These are phyloP conservation scores for Rhodotorula kratochvilovae DNA, from an alignment of 768 basidiomycete genomes.

Conservation along the genomic window DNA sequence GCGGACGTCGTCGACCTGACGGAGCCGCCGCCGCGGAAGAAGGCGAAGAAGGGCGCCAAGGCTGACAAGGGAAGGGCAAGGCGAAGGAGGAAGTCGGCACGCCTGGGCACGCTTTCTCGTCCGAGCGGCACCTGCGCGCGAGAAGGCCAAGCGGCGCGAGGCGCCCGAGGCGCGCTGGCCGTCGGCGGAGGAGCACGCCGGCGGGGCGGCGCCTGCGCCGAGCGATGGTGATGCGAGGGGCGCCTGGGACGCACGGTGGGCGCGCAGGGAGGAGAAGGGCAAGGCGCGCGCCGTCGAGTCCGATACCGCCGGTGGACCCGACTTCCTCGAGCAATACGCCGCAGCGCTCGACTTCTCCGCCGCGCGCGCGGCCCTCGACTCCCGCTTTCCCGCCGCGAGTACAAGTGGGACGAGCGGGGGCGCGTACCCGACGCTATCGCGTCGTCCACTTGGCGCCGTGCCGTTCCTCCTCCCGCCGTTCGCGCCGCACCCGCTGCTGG, in stretches of 20 bases:
- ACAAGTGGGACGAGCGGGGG: too few species aligned
- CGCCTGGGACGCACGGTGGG: not conserved
- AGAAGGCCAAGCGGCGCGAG: constrained; percentile 1
- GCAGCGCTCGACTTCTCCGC: not conserved
- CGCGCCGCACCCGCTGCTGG: constrained; percentile 21
- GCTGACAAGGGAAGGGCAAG: not conserved
- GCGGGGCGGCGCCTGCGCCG: not conserved
- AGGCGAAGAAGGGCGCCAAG: not conserved
- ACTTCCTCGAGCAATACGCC: not conserved
- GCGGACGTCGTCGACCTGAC: not conserved
- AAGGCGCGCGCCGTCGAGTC: not conserved
- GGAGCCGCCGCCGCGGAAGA: not conserved
- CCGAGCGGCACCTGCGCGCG: not conserved
- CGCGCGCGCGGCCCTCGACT: not conserved
- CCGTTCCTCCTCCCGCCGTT: constrained; percentile 1
- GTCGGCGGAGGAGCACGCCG: constrained; percentile 27
- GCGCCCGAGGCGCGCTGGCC: constrained; percentile 24
- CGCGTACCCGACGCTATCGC: not conserved
- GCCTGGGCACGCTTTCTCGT: not conserved
- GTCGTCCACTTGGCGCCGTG: not conserved
- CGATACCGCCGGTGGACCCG: not conserved
- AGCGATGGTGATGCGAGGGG: too few species aligned
- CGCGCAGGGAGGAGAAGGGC: not conserved
- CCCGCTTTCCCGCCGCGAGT: not conserved
- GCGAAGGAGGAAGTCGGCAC: not conserved